Conservation (phyloP, 2,329 filamentous ascomycete species). For the Blastomyces gilchristii region DNA sequence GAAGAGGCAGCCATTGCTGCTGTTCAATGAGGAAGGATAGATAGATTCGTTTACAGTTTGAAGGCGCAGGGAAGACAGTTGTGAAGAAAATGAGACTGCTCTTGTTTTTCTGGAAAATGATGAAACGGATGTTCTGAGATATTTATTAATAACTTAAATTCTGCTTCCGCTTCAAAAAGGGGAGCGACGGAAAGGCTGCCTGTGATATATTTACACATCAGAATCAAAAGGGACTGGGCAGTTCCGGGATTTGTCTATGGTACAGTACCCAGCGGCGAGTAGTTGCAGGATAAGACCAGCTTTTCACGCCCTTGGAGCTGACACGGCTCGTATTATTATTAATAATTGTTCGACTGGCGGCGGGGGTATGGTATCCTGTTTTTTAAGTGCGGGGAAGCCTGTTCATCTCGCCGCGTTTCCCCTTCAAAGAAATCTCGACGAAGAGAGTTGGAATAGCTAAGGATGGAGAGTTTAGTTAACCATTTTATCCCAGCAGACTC, state of each 20-base stretch:
- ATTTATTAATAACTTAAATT: neutral
- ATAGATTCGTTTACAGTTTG: neutral
- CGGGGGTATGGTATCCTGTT: neutral
- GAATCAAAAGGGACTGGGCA: neutral
- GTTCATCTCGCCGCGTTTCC: too few relatives aligned
- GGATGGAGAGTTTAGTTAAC: too few relatives aligned
- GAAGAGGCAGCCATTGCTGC: constrained; percentile 2
- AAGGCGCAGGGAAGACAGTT: neutral
- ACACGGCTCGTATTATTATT: neutral
- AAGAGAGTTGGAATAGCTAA: too few relatives aligned
- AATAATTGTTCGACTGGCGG: neutral
- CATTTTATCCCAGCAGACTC: too few relatives aligned
- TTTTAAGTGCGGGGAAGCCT: neutral
- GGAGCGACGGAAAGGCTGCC: neutral
- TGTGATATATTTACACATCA: neutral
- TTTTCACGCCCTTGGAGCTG: neutral
- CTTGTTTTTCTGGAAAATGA: neutral
- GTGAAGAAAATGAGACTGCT: neutral
- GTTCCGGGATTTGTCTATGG: neutral
- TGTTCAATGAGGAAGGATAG: neutral
- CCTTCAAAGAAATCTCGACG: too few relatives aligned
- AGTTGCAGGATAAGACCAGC: neutral
- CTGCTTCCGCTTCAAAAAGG: neutral
- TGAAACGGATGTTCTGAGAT: neutral
- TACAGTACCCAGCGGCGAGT: neutral